Percentiles rank a stretch among this genome's conserved stretches.
These are phyloP conservation scores for Xerocomus minutiporus DNA, from an alignment of 1,284 basidiomycete genomes.

Conservation along the genomic window DNA sequence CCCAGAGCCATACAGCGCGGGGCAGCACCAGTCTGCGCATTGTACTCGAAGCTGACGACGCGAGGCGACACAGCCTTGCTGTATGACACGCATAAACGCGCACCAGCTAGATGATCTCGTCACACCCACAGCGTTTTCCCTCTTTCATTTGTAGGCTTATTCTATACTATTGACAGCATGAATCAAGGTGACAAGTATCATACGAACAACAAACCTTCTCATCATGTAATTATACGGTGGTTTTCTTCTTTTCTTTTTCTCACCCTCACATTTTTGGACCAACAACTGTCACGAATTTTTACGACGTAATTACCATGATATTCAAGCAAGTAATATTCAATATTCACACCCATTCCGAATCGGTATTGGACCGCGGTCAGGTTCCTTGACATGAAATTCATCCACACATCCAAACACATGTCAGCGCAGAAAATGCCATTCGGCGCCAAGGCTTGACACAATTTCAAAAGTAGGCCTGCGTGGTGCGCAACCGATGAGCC, in stretches of 20 bases:
- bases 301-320: slow-evolving; percentile 27
- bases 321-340: slow-evolving; percentile 15
- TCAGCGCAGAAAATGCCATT: neutral
- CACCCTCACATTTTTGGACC: slow-evolving; percentile 2
- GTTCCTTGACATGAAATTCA: neutral
- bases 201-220: slow-evolving; percentile 17
- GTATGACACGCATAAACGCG: slow-evolving; percentile 19
- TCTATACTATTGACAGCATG: slow-evolving; percentile 33
- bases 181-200: slow-evolving; percentile 17
- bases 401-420: neutral
- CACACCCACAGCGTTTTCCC: neutral
- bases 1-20: slow-evolving; percentile 20
- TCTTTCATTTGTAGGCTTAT: slow-evolving; percentile 30
- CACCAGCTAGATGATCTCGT: neutral
- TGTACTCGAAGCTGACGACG: slow-evolving; percentile 32
- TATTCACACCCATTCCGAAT: neutral
- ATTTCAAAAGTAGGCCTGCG: slow-evolving; percentile 30
- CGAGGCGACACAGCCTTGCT: slow-evolving; percentile 32
- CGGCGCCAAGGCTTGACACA: neutral
- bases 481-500: slow-evolving; percentile 2
- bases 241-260: neutral
- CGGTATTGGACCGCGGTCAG: neutral
- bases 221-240: slow-evolving; percentile 30
- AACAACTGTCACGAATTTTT: slow-evolving; percentile 21
- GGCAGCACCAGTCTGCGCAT: slow-evolving; percentile 27